Evolutionary conservation across 129 eudicot species (phyloP).

Genomic region (sunflower (Helianthus annuus)): HanXRQr2.0-SUNRISE NC_035436.2:155336279-155336778

Average conservation of each 20-base stretch:
- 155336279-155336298: neutral
- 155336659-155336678: conserved; percentile 1
- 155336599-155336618: conserved; percentile 13
- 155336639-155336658: neutral
- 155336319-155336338: neutral
- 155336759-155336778: too few relatives aligned
- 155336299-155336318: neutral
- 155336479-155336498: neutral
- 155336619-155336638: neutral
- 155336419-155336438: neutral
- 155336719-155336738: neutral
- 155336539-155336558: conserved; percentile 22
- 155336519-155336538: neutral
- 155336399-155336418: conserved; percentile 9
- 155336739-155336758: neutral
- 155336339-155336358: neutral
- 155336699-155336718: neutral
- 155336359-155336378: conserved; percentile 14
- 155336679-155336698: neutral
- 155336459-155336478: conserved; percentile 11
- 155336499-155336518: conserved; percentile 9
- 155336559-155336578: neutral
- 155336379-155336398: neutral
- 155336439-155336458: conserved; percentile 3
- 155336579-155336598: neutral